Evolutionary conservation across 163 green algal species (phyloP).

Genomic region (Scenedesmus sp.): DNA sequence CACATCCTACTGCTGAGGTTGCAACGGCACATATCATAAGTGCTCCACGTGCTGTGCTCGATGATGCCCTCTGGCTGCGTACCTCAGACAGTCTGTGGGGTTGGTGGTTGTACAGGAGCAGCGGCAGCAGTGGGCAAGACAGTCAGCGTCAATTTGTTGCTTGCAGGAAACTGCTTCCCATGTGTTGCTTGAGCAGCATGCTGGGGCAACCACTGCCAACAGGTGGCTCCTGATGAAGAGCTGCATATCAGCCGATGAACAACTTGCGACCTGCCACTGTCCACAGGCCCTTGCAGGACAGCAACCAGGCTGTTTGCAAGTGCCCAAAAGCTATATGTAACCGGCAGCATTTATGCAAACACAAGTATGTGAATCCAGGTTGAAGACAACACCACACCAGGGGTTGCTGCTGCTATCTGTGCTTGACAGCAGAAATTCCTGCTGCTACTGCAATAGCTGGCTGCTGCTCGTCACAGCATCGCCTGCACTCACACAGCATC

Average conservation of each 20-base stretch:
- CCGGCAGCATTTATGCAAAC: too few species aligned
- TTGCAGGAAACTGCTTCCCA: too few species aligned
- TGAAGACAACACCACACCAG: too few species aligned
- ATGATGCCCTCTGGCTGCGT: background rate
- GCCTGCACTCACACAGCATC: slow-evolving; percentile 26
- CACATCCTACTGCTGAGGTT: background rate
- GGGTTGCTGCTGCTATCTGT: background rate
- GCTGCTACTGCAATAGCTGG: background rate
- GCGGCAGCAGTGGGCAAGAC: background rate
- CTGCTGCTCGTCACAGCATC: too few species aligned
- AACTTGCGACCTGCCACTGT: too few species aligned
- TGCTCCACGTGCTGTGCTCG: background rate
- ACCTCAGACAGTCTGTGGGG: slow-evolving; percentile 21
- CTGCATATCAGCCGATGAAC: too few species aligned
- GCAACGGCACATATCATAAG: too few species aligned
- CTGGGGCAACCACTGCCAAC: too few species aligned
- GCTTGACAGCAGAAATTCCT: background rate
- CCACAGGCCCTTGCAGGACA: too few species aligned
- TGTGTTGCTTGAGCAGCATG: too few species aligned
- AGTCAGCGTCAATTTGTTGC: background rate
- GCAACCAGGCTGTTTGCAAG: background rate
- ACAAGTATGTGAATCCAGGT: too few species aligned
- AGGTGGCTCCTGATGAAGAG: too few species aligned
- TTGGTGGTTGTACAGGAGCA: background rate
- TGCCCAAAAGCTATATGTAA: background rate